Conservation (phyloP, 371 early-diverging fungal species). For the Mortierella sp. region DNA sequence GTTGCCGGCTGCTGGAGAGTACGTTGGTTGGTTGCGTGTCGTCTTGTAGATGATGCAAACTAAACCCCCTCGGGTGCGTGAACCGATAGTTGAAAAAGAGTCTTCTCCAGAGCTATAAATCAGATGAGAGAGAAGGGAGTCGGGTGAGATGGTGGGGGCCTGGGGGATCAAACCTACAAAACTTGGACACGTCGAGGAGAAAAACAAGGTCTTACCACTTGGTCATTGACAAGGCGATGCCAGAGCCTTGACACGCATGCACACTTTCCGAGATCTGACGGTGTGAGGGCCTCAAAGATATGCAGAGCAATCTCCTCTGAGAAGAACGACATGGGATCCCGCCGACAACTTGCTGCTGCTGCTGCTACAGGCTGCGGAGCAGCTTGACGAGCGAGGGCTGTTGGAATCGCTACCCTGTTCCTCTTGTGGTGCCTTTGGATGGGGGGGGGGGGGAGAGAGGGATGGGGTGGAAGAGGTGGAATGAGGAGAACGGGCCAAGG, state of each 20-base stretch:
- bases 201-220: constrained; percentile 25
- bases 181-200: not conserved
- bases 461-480: no score
- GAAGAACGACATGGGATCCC: constrained; percentile 41
- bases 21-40: not conserved
- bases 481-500: no score
- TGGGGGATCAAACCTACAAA: not conserved
- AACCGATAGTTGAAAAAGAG: constrained; percentile 36
- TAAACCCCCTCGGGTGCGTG: constrained; percentile 26
- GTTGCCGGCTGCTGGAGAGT: not conserved
- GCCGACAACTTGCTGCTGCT: not conserved
- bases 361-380: no score
- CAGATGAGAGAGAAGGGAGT: not conserved
- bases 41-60: not conserved
- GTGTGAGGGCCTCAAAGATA: constrained; percentile 33
- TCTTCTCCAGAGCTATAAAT: constrained; percentile 34
- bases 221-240: constrained; percentile 51
- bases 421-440: no score
- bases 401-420: no score
- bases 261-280: constrained; percentile 37
- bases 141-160: not conserved
- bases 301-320: constrained; percentile 44
- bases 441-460: no score
- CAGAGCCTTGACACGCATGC: constrained; percentile 46
- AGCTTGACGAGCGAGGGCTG: no score